phyloP scores from a whole-genome alignment of 371 early-diverging fungal species.

The Basidiobolus meristosporus region DNA sequence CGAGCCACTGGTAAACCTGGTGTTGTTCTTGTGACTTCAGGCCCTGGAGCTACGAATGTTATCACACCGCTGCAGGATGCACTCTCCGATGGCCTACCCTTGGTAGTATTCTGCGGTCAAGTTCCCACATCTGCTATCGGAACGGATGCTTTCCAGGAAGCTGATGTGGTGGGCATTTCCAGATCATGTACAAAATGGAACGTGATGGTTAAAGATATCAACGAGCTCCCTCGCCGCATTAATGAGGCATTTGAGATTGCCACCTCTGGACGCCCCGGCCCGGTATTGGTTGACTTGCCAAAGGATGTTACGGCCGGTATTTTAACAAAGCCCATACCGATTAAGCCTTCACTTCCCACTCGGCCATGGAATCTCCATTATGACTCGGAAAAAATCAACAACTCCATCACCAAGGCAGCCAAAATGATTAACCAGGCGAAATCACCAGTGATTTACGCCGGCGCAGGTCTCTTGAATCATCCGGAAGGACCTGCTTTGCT shows the following conservation, averaged over 20 bases:
- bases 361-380: slow-evolving; percentile 27
- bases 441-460: slow-evolving; percentile 87
- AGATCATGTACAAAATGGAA: slow-evolving; percentile 92
- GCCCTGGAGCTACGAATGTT: slow-evolving; percentile 96
- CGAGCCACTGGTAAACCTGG: slow-evolving; percentile 87
- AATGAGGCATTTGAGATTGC: slow-evolving; percentile 94
- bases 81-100: slow-evolving; percentile 79
- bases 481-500: slow-evolving; percentile 69
- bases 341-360: slow-evolving; percentile 38
- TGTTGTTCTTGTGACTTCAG: slow-evolving; percentile 88
- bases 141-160: slow-evolving; percentile 95
- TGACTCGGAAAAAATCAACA: slow-evolving; percentile 10
- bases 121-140: slow-evolving; percentile 85
- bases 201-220: slow-evolving; percentile 90
- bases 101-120: slow-evolving; percentile 90
- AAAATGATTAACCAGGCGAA: slow-evolving; percentile 73
- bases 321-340: slow-evolving; percentile 63
- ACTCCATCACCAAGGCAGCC: slow-evolving; percentile 43
- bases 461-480: slow-evolving; percentile 70
- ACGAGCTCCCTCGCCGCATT: slow-evolving; percentile 88
- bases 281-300: slow-evolving; percentile 92
- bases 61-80: slow-evolving; percentile 98
- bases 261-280: slow-evolving; percentile 87
- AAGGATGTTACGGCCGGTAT: slow-evolving; percentile 91
- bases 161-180: slow-evolving; percentile 88